phyloP scores from a whole-genome alignment of 331 rosid genomes.

The Saraca asoca region DNA sequence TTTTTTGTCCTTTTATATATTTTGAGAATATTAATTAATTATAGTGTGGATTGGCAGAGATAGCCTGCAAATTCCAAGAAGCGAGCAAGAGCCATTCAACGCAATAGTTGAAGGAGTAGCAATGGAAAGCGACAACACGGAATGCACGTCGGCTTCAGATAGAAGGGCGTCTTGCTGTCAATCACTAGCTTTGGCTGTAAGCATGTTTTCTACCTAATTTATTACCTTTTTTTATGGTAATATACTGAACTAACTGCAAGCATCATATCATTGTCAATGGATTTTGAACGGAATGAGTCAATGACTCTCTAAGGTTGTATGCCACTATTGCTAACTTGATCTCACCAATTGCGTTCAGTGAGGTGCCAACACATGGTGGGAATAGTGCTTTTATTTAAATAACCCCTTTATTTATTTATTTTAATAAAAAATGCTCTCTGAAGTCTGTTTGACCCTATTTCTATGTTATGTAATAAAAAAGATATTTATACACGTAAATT shows the following conservation, averaged over 20 bases:
- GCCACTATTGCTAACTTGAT: constrained; percentile 30
- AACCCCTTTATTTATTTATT: too few species aligned
- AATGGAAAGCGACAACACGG: constrained; percentile 36
- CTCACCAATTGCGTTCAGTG: too few species aligned
- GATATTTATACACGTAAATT: too few species aligned
- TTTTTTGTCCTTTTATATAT: neutral
- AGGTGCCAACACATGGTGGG: constrained; percentile 32
- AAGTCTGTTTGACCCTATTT: too few species aligned
- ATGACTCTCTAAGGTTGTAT: constrained; percentile 6
- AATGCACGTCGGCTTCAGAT: constrained; percentile 60
- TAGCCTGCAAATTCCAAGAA: constrained; percentile 54
- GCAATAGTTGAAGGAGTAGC: constrained; percentile 35
- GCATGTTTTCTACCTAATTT: constrained; percentile 17
- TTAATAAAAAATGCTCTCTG: neutral
- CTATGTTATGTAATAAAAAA: too few species aligned
- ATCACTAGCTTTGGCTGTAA: constrained; percentile 79
- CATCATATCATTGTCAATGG: too few species aligned
- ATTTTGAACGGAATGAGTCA: constrained; percentile 30
- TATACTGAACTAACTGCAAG: too few species aligned
- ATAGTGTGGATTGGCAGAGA: constrained; percentile 39
- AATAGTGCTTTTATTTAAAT: too few species aligned
- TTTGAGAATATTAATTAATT: neutral
- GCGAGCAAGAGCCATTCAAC: constrained; percentile 46
- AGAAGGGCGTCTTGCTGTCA: constrained; percentile 71
- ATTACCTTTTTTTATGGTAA: neutral